phyloP scores from a whole-genome alignment of 2,329 filamentous ascomycete species.

The Sporothrix luriei region DNA sequence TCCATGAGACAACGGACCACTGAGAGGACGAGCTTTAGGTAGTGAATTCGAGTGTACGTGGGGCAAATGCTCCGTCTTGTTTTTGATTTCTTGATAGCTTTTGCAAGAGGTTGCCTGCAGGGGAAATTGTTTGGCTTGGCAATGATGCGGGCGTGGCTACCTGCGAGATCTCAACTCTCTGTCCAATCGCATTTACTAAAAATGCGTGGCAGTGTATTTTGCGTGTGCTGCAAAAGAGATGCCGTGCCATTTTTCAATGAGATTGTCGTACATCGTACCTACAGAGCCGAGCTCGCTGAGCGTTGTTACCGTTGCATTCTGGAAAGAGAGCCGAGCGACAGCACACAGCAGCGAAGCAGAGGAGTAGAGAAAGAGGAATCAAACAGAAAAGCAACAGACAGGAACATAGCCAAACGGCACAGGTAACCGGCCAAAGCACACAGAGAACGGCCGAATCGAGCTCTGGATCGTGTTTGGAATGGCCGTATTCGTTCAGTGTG shows the following conservation, averaged over 20 bases:
- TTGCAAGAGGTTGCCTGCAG: conserved; percentile 11
- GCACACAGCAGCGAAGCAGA: neutral
- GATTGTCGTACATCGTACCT: neutral
- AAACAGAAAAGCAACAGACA: neutral
- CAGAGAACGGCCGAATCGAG: neutral
- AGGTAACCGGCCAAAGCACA: neutral
- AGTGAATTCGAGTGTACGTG: neutral
- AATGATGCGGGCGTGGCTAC: neutral
- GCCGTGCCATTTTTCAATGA: neutral
- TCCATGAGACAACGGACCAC: conserved; percentile 6
- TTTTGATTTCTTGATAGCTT: no score
- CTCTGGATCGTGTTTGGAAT: neutral
- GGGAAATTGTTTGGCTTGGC: conserved; percentile 25
- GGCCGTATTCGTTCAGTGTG: neutral
- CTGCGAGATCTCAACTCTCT: neutral
- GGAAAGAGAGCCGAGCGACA: conserved; percentile 8
- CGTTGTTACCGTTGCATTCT: conserved; percentile 22
- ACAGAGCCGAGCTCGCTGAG: conserved; percentile 10
- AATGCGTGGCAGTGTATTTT: neutral
- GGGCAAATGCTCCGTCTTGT: no score
- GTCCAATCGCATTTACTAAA: neutral
- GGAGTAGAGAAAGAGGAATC: neutral
- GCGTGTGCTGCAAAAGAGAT: neutral
- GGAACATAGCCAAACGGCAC: neutral
- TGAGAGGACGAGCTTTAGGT: neutral